Conservation (phyloP, 2,329 filamentous ascomycete genomes). For the Anthostomella pinea region DNA sequence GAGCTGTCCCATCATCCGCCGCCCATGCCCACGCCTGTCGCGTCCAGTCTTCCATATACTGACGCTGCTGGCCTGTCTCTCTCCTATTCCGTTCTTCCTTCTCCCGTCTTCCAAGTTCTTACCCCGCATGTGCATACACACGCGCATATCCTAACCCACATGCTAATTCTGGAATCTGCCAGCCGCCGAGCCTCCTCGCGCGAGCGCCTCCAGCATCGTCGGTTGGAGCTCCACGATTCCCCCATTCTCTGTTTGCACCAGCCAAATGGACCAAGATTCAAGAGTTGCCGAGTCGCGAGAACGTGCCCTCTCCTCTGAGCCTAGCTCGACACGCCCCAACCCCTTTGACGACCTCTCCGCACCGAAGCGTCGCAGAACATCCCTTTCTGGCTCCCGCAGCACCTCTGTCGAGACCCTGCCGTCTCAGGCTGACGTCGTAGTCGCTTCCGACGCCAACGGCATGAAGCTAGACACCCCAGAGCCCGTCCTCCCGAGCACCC, state of each 20-base stretch:
- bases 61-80: slow-evolving; percentile 15
- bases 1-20: slow-evolving; percentile 7
- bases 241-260: slow-evolving; percentile 37
- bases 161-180: slow-evolving; percentile 51
- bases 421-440: slow-evolving; percentile 28
- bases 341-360: slow-evolving; percentile 60
- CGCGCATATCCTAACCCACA: slow-evolving; percentile 42
- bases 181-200: slow-evolving; percentile 52
- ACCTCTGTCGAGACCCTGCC: slow-evolving; percentile 46
- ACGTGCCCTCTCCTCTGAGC: slow-evolving; percentile 61
- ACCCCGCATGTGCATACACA: slow-evolving; percentile 11
- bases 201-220: slow-evolving; percentile 44
- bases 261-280: slow-evolving; percentile 54
- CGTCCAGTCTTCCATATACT: slow-evolving; percentile 17
- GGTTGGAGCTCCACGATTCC: slow-evolving; percentile 45
- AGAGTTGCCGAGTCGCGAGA: slow-evolving; percentile 51
- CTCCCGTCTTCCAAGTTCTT: slow-evolving; percentile 11
- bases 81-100: slow-evolving; percentile 16
- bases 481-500: slow-evolving; percentile 41
- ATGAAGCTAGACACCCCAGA: slow-evolving; percentile 43
- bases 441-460: slow-evolving; percentile 31
- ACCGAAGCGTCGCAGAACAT: slow-evolving; percentile 62
- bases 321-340: slow-evolving; percentile 60
- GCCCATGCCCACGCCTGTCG: slow-evolving; percentile 13
- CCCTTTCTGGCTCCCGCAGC: slow-evolving; percentile 53